Conservation (phyloP, 2,329 filamentous ascomycete species). For the Cladobotryum mycophilum region DNA sequence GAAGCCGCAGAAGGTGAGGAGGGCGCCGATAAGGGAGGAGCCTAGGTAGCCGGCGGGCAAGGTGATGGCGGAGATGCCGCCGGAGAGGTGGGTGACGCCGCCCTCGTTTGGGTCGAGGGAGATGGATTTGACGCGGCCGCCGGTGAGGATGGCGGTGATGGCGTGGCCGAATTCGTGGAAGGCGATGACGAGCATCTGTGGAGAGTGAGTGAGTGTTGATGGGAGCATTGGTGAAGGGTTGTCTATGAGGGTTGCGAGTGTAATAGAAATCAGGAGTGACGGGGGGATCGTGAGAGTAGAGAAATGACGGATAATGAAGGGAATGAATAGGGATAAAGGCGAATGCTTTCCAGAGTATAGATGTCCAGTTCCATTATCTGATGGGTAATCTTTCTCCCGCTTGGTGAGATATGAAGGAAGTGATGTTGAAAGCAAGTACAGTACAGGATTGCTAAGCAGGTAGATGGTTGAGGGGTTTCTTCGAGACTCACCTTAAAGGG, state of each 20-base stretch:
- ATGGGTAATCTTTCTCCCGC: too few relatives aligned
- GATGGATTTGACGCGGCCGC: conserved; percentile 68
- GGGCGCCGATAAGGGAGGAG: conserved; percentile 67
- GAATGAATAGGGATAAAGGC: too few relatives aligned
- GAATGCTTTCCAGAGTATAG: too few relatives aligned
- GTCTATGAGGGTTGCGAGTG: too few relatives aligned
- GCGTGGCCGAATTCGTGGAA: conserved; percentile 79
- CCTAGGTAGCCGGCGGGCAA: conserved; percentile 74
- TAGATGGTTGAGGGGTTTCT: too few relatives aligned
- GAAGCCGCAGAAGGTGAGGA: conserved; percentile 75
- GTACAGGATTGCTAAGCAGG: too few relatives aligned
- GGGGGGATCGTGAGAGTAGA: background rate
- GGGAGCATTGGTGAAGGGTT: too few relatives aligned
- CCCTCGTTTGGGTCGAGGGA: conserved; percentile 72
- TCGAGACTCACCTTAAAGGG: conserved; percentile 61
- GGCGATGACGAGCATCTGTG: conserved; percentile 72
- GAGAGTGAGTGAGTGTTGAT: background rate
- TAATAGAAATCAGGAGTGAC: background rate
- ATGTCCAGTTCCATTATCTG: too few relatives aligned
- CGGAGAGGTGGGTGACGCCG: conserved; percentile 71
- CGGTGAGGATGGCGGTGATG: conserved; percentile 64
- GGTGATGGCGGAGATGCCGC: conserved; percentile 63
- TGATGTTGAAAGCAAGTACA: too few relatives aligned
- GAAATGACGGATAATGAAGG: background rate
- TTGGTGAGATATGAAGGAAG: too few relatives aligned